phyloP scores from a whole-genome alignment of 75 land plant species.

The Azolla pinnata region DNA sequence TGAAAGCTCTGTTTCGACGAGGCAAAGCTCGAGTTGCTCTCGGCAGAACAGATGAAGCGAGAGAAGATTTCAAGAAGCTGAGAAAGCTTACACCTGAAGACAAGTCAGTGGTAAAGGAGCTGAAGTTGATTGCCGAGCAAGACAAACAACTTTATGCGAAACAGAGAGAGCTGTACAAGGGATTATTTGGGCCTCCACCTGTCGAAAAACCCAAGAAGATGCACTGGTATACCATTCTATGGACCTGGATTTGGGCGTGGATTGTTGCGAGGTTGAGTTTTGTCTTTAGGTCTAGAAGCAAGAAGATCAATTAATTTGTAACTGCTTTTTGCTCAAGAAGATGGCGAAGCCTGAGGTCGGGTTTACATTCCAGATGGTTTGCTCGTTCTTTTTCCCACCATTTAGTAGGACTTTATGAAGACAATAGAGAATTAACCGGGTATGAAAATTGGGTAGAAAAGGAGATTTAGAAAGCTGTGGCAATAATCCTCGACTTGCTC shows the following conservation, averaged over 20 bases:
- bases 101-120: slow-evolving; percentile 61
- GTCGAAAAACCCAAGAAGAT: slow-evolving; percentile 32
- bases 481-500: too few species aligned
- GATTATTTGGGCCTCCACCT: slow-evolving; percentile 72
- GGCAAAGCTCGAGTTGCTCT: slow-evolving; percentile 90
- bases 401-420: too few species aligned
- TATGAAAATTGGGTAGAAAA: too few species aligned
- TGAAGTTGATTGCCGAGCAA: slow-evolving; percentile 59
- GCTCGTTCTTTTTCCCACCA: too few species aligned
- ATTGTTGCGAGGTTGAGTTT: too few species aligned
- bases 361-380: too few species aligned
- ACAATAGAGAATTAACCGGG: too few species aligned
- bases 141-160: slow-evolving; percentile 81
- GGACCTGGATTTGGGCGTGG: slow-evolving; percentile 81
- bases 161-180: slow-evolving; percentile 90
- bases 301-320: too few species aligned
- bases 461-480: too few species aligned
- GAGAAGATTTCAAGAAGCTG: slow-evolving; percentile 74
- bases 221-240: slow-evolving; percentile 33
- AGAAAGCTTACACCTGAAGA: slow-evolving; percentile 64
- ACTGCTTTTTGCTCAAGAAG: too few species aligned
- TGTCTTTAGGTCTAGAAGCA: too few species aligned
- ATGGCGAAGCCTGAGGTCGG: too few species aligned
- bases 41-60: slow-evolving; percentile 81
- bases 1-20: slow-evolving; percentile 80